These are phyloP conservation scores for Ganoderma resinaceum DNA, from an alignment of 1,284 basidiomycete species.

Conservation along the genomic window DNA sequence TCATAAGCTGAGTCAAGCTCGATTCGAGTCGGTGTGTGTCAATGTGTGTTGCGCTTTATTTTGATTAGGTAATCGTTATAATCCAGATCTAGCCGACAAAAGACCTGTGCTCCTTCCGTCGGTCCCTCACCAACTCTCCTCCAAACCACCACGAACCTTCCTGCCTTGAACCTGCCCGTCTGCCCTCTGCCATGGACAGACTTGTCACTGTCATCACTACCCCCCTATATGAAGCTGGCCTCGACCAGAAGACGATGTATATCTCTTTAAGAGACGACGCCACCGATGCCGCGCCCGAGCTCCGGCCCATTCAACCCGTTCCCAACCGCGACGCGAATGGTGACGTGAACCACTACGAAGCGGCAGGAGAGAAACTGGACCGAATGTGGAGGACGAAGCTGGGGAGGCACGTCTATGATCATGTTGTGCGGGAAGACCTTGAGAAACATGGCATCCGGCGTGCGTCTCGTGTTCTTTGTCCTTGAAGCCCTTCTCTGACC, in stretches of 20 bases:
- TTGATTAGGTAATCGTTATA: not conserved
- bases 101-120: not conserved
- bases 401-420: constrained; percentile 31
- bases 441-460: constrained; percentile 18
- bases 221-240: constrained; percentile 24
- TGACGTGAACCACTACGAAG: constrained; percentile 31
- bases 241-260: constrained; percentile 18
- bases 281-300: constrained; percentile 28
- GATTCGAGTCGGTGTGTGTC: not conserved
- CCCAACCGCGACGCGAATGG: constrained; percentile 26
- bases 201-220: constrained; percentile 18
- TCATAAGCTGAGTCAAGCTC: not conserved
- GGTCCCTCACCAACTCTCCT: not conserved
- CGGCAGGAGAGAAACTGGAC: constrained; percentile 16
- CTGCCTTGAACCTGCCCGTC: not conserved
- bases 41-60: not conserved
- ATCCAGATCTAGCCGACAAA: not conserved
- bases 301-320: constrained; percentile 9
- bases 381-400: constrained; percentile 33
- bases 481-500: not conserved
- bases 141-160: not conserved
- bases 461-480: constrained; percentile 15
- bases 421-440: constrained; percentile 32
- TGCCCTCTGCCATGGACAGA: constrained; percentile 12
- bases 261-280: constrained; percentile 16